Conservation (phyloP, 2,329 filamentous ascomycete genomes). For the Lithohypha guttulata region DNA sequence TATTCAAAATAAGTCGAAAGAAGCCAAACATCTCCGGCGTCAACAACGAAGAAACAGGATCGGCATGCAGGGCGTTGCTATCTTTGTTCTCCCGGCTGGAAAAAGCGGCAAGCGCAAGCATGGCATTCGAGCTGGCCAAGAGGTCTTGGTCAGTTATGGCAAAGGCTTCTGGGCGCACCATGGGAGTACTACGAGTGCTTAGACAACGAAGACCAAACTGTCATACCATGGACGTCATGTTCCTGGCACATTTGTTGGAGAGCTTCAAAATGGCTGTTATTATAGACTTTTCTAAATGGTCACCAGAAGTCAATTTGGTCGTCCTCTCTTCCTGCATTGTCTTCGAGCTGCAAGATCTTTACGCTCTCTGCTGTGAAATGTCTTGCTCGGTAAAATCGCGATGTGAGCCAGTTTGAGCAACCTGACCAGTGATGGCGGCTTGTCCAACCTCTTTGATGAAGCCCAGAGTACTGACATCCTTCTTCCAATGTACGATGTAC, state of each 20-base stretch:
- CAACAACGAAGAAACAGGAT: neutral
- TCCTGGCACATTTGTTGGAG: no score
- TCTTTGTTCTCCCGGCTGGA: slow-evolving; percentile 40
- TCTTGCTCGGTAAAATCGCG: slow-evolving; percentile 20
- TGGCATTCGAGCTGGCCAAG: slow-evolving; percentile 39
- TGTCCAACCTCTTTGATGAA: slow-evolving; percentile 31
- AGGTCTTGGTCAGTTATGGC: slow-evolving; percentile 45
- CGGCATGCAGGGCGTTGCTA: slow-evolving; percentile 33
- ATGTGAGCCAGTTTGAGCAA: slow-evolving; percentile 30
- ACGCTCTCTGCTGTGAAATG: slow-evolving; percentile 19
- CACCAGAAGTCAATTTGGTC: no score
- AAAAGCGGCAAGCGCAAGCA: slow-evolving; percentile 35
- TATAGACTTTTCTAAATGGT: no score
- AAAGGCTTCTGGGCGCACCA: slow-evolving; percentile 38
- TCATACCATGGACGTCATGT: no score
- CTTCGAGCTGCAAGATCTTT: neutral
- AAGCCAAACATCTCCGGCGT: neutral
- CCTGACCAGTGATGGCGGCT: slow-evolving; percentile 29
- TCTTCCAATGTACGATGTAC: slow-evolving; percentile 32
- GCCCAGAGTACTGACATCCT: slow-evolving; percentile 26
- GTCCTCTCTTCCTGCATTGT: neutral
- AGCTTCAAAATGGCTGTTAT: no score
- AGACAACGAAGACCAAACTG: no score
- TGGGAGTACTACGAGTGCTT: no score
- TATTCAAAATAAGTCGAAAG: neutral